A percentile compares a stretch with the other conserved stretches of the same genome.
phyloP scores from a whole-genome alignment of 148 eudicot genomes.

The Amaranthus palmeri region DNA sequence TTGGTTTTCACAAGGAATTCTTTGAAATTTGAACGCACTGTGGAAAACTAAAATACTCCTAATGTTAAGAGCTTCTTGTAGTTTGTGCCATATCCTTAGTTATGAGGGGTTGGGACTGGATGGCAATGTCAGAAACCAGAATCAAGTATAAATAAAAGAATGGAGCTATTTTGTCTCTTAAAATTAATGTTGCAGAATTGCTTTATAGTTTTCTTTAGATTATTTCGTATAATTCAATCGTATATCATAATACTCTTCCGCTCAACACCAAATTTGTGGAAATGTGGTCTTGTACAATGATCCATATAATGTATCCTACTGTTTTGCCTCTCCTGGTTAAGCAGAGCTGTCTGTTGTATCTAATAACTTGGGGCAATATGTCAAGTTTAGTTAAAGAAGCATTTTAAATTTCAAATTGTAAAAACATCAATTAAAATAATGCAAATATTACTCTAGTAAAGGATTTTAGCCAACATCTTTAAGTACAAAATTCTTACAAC shows the following conservation, averaged over 20 bases:
- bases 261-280: neutral
- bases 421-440: neutral
- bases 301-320: neutral
- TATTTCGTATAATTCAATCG: too few species aligned
- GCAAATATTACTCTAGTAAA: neutral
- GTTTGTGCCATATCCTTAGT: neutral
- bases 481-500: neutral
- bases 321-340: neutral
- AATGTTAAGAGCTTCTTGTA: neutral
- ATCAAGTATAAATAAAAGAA: neutral
- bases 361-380: neutral
- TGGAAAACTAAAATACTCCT: neutral
- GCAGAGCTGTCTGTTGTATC: neutral
- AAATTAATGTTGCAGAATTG: neutral
- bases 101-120: neutral
- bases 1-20: neutral
- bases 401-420: neutral
- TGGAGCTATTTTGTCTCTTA: neutral
- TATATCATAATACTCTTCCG: neutral
- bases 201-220: too few species aligned
- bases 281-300: neutral
- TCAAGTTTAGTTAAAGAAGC: neutral
- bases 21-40: neutral
- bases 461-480: neutral
- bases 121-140: neutral